A percentile compares a stretch with the other conserved stretches of the same genome.
These are phyloP conservation scores for Tylopilus sp. DNA, from an alignment of 1,284 basidiomycete species.

Conservation along the genomic window DNA sequence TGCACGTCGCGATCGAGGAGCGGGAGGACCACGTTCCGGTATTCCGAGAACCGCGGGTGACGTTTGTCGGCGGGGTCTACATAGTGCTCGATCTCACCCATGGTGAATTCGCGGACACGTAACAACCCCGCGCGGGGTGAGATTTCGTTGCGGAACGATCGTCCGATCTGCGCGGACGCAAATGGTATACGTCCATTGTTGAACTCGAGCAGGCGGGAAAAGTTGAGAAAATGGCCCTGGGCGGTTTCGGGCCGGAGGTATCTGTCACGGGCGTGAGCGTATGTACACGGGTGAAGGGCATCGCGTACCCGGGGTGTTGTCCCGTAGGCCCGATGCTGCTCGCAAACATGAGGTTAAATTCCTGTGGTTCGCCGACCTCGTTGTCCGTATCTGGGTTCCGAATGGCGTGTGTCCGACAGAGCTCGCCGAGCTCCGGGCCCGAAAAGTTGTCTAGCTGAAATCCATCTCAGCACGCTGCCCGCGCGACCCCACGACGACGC, in stretches of 20 bases:
- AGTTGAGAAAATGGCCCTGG: slow-evolving; percentile 99
- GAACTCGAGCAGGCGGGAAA: slow-evolving; percentile 94
- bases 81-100: slow-evolving; percentile 99
- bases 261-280: slow-evolving; percentile 37
- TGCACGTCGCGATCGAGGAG: slow-evolving; percentile 88
- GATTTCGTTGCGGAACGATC: slow-evolving; percentile 98
- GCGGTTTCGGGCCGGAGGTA: slow-evolving; percentile 98
- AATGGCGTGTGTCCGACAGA: slow-evolving; percentile 84
- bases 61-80: slow-evolving; percentile 94
- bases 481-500: slow-evolving; percentile 24
- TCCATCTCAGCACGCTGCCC: not conserved
- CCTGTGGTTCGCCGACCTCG: slow-evolving; percentile 87
- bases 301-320: slow-evolving; percentile 83
- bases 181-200: slow-evolving; percentile 97
- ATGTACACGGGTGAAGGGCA: accelerated
- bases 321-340: slow-evolving; percentile 97
- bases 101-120: slow-evolving; percentile 97
- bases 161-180: slow-evolving; percentile 95
- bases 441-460: slow-evolving; percentile 93
- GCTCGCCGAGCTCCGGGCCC: slow-evolving; percentile 84
- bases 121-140: slow-evolving; percentile 94
- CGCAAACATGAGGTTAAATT: slow-evolving; percentile 99
- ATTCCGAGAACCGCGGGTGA: slow-evolving; percentile 83
- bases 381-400: slow-evolving; percentile 92
- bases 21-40: slow-evolving; percentile 72